phyloP scores from a whole-genome alignment of 305 asterid species.

The Nicotiana rustica region DNA sequence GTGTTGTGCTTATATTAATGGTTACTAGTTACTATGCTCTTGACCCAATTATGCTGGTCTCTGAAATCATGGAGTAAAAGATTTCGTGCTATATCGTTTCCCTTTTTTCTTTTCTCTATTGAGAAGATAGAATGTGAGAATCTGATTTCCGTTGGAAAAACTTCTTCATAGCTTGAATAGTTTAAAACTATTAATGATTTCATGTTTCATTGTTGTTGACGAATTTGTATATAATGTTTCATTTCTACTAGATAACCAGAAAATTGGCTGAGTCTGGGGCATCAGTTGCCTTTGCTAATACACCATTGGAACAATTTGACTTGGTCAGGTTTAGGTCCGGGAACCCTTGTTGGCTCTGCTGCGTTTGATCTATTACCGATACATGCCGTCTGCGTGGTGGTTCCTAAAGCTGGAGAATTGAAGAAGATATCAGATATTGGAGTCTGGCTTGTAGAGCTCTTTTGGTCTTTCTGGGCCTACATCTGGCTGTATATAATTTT shows the following conservation, averaged over 20 bases:
- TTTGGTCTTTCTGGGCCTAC: conserved; percentile 99
- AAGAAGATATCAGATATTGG: conserved; percentile 93
- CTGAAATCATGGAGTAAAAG: not conserved
- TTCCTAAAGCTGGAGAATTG: conserved; percentile 83
- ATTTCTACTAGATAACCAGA: conserved; percentile 10
- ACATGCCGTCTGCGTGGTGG: conserved; percentile 91
- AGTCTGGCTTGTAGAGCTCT: conserved; percentile 91
- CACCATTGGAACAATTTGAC: conserved; percentile 20
- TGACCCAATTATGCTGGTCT: conserved; percentile 11
- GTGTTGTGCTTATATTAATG: conserved; percentile 15
- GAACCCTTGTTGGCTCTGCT: conserved; percentile 95
- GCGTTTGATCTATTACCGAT: conserved; percentile 94
- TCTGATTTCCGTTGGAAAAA: conserved; percentile 10
- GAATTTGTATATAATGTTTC: not conserved
- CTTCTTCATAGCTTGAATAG: not conserved
- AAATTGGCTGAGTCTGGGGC: conserved; percentile 12
- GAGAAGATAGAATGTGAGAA: conserved; percentile 27
- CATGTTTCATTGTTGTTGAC: not conserved
- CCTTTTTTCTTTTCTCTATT: not conserved
- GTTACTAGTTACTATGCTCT: not conserved
- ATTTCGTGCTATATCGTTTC: not conserved
- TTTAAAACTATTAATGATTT: not conserved
- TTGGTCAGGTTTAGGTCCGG: conserved; percentile 84
- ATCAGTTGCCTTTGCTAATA: conserved; percentile 1
- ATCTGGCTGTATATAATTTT: conserved; percentile 89